A percentile compares a stretch with the other conserved stretches of the same genome.
Evolutionary conservation across 2,329 filamentous ascomycete species (phyloP).

Genomic region (Paracoccidioides brasiliensis): DNA sequence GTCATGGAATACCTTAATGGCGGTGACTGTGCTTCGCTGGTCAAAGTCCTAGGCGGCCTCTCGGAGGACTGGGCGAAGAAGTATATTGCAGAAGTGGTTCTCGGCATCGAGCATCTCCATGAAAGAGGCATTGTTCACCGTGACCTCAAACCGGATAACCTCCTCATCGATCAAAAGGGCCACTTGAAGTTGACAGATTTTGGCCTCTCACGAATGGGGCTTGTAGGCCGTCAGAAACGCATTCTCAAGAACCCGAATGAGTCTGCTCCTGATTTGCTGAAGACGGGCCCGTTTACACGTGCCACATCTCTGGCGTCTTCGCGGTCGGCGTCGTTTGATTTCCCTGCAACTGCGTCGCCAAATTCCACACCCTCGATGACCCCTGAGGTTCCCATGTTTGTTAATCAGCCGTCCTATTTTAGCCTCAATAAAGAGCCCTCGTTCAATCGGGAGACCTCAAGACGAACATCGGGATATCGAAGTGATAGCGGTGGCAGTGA

Average conservation of each 20-base stretch:
- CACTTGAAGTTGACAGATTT: conserved; percentile 97
- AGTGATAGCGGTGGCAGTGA: conserved; percentile 93
- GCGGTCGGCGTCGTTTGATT: conserved; percentile 83
- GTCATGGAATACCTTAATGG: conserved; percentile 99
- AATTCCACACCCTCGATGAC: conserved; percentile 76
- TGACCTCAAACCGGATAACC: conserved; percentile 91
- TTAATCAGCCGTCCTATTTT: conserved; percentile 89
- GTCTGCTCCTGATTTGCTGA: conserved; percentile 80
- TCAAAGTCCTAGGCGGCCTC: conserved; percentile 83
- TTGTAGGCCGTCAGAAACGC: conserved; percentile 91
- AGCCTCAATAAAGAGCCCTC: conserved; percentile 38
- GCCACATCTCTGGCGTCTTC: conserved; percentile 79
- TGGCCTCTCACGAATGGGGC: conserved; percentile 89
- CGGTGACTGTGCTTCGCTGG: conserved; percentile 88
- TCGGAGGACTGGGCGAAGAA: conserved; percentile 98
- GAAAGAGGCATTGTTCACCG: conserved; percentile 90
- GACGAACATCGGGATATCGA: conserved; percentile 63
- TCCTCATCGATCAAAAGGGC: conserved; percentile 91
- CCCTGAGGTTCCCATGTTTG: conserved; percentile 53
- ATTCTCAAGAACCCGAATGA: conserved; percentile 68
- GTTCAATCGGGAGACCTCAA: conserved; percentile 47
- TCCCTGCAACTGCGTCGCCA: conserved; percentile 69
- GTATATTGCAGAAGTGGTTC: conserved; percentile 86
- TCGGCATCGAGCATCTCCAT: conserved; percentile 95
- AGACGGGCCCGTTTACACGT: conserved; percentile 79